Percentiles rank a stretch among this genome's conserved stretches.
phyloP scores from a whole-genome alignment of 2,329 filamentous ascomycete species.

The Tolypocladium inflatum region DNA sequence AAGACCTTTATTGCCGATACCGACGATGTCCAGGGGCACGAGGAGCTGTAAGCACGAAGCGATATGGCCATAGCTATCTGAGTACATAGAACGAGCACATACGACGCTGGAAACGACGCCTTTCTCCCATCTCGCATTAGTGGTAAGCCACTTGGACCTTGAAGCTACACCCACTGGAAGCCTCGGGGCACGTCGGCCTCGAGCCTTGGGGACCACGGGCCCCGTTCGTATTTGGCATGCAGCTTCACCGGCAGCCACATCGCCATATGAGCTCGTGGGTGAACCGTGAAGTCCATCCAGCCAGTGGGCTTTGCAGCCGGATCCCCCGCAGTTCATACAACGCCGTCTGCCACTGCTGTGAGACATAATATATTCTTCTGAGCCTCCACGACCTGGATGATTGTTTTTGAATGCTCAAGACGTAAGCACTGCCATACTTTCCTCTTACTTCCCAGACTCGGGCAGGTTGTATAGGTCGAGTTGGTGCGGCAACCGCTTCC shows the following conservation, averaged over 20 bases:
- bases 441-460: too few species aligned
- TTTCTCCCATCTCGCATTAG: background rate
- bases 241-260: too few species aligned
- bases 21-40: conserved; percentile 47
- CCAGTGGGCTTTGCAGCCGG: too few species aligned
- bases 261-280: too few species aligned
- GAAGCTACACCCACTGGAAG: background rate
- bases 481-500: conserved; percentile 22
- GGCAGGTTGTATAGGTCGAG: conserved; percentile 11
- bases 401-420: background rate
- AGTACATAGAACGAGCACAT: background rate
- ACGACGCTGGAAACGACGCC: background rate
- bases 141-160: background rate
- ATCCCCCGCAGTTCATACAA: background rate
- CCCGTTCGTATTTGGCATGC: background rate
- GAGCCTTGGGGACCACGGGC: background rate
- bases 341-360: background rate
- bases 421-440: background rate
- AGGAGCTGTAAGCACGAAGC: conserved; percentile 41
- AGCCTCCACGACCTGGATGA: background rate
- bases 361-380: background rate
- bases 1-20: conserved; percentile 44
- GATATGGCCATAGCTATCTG: background rate
- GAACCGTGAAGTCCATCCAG: too few species aligned
- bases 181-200: background rate